These are phyloP conservation scores for Exophiala aquamarina DNA, from an alignment of 2,329 filamentous ascomycete species.

Conservation along the genomic window DNA sequence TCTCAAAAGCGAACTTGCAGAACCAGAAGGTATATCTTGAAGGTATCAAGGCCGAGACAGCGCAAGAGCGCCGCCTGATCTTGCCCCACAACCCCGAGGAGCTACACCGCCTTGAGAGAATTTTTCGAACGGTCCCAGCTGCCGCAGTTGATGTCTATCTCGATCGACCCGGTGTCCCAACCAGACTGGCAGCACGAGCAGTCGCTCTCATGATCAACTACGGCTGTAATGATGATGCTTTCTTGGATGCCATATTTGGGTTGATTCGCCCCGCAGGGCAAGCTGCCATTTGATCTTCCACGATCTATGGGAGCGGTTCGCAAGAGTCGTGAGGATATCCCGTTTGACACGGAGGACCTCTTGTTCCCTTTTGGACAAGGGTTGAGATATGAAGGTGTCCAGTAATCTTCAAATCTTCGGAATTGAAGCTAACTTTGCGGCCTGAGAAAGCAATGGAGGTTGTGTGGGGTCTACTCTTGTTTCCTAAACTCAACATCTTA, in stretches of 20 bases:
- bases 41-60: constrained; percentile 1
- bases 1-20: neutral
- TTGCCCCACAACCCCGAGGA: constrained; percentile 2
- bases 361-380: constrained; percentile 15
- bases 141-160: constrained; percentile 15
- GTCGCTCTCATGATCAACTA: constrained; percentile 9
- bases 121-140: constrained; percentile 4
- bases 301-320: constrained; percentile 45
- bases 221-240: constrained; percentile 30
- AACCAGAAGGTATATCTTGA: constrained; percentile 12
- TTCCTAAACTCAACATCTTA: neutral
- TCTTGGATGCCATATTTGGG: constrained; percentile 44
- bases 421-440: too few relatives aligned
- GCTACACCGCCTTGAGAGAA: constrained; percentile 1
- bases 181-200: constrained; percentile 39
- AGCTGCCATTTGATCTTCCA: constrained; percentile 50
- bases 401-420: too few relatives aligned
- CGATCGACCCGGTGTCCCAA: constrained; percentile 34
- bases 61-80: neutral
- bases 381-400: constrained; percentile 4
- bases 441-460: too few relatives aligned
- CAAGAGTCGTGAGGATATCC: constrained; percentile 15
- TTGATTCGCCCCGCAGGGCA: constrained; percentile 37
- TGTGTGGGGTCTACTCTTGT: too few relatives aligned
- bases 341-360: constrained; percentile 13